Evolutionary conservation across 805 yeast genomes (phyloP).

Genomic region (Blastobotrys americana): DNA sequence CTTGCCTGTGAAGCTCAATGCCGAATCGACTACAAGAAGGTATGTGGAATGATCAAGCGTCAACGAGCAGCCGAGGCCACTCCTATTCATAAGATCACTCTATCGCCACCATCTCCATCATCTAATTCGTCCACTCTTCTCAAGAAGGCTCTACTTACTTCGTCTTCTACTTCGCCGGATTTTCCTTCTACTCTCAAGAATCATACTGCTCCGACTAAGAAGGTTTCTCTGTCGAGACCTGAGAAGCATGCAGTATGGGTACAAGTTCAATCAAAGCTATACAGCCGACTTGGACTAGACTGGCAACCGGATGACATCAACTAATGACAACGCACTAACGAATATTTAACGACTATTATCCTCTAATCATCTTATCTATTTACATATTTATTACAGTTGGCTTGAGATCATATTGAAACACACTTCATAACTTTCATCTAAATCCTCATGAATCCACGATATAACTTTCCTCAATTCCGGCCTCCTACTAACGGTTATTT

Average conservation of each 20-base stretch:
- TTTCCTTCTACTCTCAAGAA: constrained; percentile 17
- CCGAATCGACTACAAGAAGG: constrained; percentile 52
- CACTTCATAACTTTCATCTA: too few species aligned
- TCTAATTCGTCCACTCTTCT: constrained; percentile 22
- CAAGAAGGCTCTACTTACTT: constrained; percentile 30
- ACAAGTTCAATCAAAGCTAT: constrained; percentile 54
- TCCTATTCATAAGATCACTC: not conserved
- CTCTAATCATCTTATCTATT: too few species aligned
- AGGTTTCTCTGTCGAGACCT: constrained; percentile 39
- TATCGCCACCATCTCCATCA: constrained; percentile 7
- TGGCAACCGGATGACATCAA: constrained; percentile 38
- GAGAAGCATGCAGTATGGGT: constrained; percentile 58
- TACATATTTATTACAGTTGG: too few species aligned
- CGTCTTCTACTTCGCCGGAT: constrained; percentile 25
- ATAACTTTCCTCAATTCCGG: too few species aligned
- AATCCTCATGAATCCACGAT: too few species aligned
- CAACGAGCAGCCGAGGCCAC: constrained; percentile 9
- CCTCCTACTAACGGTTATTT: too few species aligned
- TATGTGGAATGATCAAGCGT: constrained; percentile 30
- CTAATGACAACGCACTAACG: not conserved
- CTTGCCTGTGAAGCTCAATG: constrained; percentile 42
- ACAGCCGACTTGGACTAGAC: constrained; percentile 50
- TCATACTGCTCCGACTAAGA: constrained; percentile 13
- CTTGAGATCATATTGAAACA: too few species aligned
- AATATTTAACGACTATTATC: too few species aligned